Conservation (phyloP, 1,139 yeast genomes). For the Taiozyma onychis region DNA sequence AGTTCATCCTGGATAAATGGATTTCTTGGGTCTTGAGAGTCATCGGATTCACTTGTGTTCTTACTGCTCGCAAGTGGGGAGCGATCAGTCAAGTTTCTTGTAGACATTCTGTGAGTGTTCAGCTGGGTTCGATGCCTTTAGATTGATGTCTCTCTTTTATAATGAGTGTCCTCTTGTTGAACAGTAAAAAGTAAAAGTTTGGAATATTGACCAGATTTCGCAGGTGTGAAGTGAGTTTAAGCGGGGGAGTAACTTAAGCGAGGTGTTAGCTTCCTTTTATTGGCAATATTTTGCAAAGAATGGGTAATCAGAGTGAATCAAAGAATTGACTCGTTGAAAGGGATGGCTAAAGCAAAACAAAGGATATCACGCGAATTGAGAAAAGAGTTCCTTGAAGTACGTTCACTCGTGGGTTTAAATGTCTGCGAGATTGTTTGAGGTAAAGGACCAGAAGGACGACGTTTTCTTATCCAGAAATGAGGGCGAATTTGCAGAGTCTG, state of each 20-base stretch:
- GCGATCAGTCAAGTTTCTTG: constrained; percentile 25
- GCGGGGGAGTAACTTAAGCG: background rate
- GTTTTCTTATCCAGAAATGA: background rate
- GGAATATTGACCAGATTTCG: background rate
- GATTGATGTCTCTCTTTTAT: background rate
- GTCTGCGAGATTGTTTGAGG: background rate
- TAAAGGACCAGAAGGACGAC: background rate
- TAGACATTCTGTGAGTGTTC: constrained; percentile 16
- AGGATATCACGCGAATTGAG: background rate
- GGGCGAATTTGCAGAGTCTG: background rate
- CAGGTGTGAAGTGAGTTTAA: background rate
- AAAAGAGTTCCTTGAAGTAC: background rate
- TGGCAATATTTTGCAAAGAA: background rate
- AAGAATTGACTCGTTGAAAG: background rate
- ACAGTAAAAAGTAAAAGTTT: too few species aligned
- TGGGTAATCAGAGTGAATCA: background rate
- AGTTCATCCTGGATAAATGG: constrained; percentile 22
- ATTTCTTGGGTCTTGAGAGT: constrained; percentile 17
- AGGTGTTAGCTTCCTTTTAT: background rate
- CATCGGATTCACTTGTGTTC: constrained; percentile 17
- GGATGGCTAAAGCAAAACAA: background rate
- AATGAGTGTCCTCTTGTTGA: background rate
- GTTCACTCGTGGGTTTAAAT: background rate
- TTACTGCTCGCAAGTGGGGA: constrained; percentile 18
- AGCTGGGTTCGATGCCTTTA: background rate